phyloP scores from a whole-genome alignment of 2,329 filamentous ascomycete genomes.

The Claviceps fusiformis region DNA sequence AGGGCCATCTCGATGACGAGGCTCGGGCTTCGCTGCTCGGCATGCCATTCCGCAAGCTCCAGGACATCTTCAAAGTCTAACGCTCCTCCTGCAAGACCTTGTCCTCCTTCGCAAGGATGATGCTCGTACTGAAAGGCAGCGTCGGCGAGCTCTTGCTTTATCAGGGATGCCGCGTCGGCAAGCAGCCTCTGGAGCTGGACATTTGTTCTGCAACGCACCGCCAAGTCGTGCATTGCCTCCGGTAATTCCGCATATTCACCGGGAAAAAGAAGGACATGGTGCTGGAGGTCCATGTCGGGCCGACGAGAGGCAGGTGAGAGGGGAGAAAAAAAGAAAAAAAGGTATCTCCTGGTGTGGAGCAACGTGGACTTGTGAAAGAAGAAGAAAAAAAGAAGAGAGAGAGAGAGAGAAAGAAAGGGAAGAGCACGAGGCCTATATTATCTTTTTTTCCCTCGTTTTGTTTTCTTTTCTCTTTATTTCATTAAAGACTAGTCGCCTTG shows the following conservation, averaged over 20 bases:
- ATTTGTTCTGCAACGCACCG: neutral
- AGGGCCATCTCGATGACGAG: neutral
- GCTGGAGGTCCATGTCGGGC: neutral
- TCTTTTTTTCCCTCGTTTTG: no score
- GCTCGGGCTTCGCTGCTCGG: neutral
- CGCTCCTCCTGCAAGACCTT: neutral
- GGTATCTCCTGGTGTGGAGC: no score
- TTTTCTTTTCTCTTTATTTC: no score
- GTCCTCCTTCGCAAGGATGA: neutral
- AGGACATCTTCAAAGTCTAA: neutral
- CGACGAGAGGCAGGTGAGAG: neutral
- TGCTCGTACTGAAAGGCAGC: neutral
- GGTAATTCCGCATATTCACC: neutral
- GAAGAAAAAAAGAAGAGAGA: no score
- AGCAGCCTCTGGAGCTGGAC: neutral
- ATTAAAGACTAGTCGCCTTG: no score
- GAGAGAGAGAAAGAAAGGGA: no score
- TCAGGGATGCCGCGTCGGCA: neutral
- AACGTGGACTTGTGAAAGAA: no score
- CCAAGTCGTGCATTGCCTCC: neutral
- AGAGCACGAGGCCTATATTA: no score
- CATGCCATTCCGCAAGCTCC: neutral
- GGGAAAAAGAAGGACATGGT: neutral
- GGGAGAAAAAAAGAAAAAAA: neutral
- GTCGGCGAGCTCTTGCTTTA: neutral